Evolutionary conservation across 192 early-diverging fungal species (phyloP), one percentile per base, ranked within the genome.

Genomic region (Paraglomus occultum): DNA sequence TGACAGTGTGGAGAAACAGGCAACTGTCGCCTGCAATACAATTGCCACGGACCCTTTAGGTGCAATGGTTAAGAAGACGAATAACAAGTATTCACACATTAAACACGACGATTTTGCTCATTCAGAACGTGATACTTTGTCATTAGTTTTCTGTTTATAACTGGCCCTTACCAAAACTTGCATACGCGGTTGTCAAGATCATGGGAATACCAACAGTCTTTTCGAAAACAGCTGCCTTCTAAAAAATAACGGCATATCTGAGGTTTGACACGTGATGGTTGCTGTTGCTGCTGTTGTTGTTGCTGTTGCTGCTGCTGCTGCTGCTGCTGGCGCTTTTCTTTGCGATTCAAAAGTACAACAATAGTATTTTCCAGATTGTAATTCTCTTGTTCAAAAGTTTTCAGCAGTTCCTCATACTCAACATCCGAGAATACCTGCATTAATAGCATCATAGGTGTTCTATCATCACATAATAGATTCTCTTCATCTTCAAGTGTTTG

Each of bases 121-220:
- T 17, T 40, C 8, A 9, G 51, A 54, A 57, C 14, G 45, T 55
- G 46, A 70, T 60, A 15, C 15, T 59, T 14, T 18, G 57, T 31
- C 31, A 31, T 31, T 31, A 31, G 31, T 31, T 31, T 31, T 31
- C 1, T n/a, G n/a, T n/a, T 59, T 44, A 23, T 15, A 63, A 70
- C 17, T 4, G 12, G 40, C 31, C 67, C 76, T 78, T 78, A 85
- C 84, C 84, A 85, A 52, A 83, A 85, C 66, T 85, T 85, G 62
- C 84, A 85, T n/a, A 81, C 71, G 67, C 77, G 81, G 12, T 73
- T 71, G 39, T 83, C 76, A 46, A 82, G 47, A 58, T 85, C 84
- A 69, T 85, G 84, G 40, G 78, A 77, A 70, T 78, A 85, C 79
- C 81, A 81, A 46, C 84, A 85, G 68, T 85, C 84, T 55, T 80